Evolutionary conservation across 2,329 filamentous ascomycete species (phyloP).

Genomic region (Aspergillus uvarum): DNA sequence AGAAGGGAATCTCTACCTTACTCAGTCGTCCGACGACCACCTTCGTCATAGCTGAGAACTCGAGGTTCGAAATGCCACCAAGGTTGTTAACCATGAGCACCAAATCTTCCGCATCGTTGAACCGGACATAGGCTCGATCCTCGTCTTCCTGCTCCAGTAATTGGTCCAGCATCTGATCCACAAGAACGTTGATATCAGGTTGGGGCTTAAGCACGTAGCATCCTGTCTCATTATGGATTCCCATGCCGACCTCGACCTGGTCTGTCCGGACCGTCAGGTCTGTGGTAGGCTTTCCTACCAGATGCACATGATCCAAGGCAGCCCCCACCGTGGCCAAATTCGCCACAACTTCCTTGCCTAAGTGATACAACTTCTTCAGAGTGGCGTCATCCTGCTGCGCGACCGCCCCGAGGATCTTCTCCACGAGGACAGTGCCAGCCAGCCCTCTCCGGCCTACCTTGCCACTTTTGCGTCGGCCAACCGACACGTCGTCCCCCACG

Average conservation of each 20-base stretch:
- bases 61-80: background rate
- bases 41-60: no score
- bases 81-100: slow-evolving; percentile 3
- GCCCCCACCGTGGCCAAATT: background rate
- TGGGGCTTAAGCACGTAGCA: no score
- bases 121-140: background rate
- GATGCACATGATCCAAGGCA: background rate
- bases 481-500: background rate
- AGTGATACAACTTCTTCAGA: background rate
- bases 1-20: no score
- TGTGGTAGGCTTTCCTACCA: background rate
- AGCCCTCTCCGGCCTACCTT: slow-evolving; percentile 5
- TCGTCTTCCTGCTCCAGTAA: background rate
- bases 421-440: background rate
- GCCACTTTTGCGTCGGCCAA: background rate
- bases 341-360: background rate
- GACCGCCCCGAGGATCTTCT: background rate
- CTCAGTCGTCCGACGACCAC: no score
- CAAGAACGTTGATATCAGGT: background rate
- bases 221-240: slow-evolving; percentile 2
- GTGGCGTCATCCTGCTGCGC: no score
- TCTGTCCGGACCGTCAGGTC: no score
- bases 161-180: background rate
- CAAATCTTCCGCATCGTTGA: background rate
- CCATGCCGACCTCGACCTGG: background rate